A percentile compares a stretch with the other conserved stretches of the same genome.
Evolutionary conservation across 1,139 yeast genomes (phyloP).

Genomic region (Wickerhamiella pararugosa): DNA sequence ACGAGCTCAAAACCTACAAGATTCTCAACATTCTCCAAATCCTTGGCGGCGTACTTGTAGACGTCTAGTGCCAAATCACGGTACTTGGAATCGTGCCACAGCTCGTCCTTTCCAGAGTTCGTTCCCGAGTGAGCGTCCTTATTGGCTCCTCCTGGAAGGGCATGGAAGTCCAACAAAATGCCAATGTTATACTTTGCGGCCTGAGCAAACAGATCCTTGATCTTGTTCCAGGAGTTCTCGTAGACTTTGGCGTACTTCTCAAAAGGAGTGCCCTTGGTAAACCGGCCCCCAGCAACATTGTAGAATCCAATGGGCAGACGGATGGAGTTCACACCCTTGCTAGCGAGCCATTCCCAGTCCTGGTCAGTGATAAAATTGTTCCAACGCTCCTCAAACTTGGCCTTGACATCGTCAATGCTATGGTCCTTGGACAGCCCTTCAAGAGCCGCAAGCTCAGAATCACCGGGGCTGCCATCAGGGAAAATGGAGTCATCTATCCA

Average conservation of each 20-base stretch:
- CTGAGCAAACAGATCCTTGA: slow-evolving; percentile 35
- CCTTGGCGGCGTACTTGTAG: slow-evolving; percentile 47
- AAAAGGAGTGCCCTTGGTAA: slow-evolving; percentile 48
- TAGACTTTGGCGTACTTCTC: slow-evolving; percentile 42
- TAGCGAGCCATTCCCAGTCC: slow-evolving; percentile 68
- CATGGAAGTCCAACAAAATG: slow-evolving; percentile 74
- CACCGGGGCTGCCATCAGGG: slow-evolving; percentile 36
- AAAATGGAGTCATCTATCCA: slow-evolving; percentile 42
- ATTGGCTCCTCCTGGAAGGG: slow-evolving; percentile 86
- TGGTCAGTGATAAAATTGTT: slow-evolving; percentile 41
- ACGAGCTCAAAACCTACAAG: slow-evolving; percentile 71
- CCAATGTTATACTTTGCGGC: slow-evolving; percentile 49
- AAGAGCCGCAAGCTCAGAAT: slow-evolving; percentile 60
- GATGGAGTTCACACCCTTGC: slow-evolving; percentile 55
- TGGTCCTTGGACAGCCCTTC: slow-evolving; percentile 34
- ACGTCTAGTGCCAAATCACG: slow-evolving; percentile 37
- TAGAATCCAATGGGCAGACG: slow-evolving; percentile 88
- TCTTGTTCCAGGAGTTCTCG: slow-evolving; percentile 50
- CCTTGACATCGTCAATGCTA: slow-evolving; percentile 10
- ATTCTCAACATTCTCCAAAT: slow-evolving; percentile 43
- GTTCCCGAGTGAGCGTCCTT: slow-evolving; percentile 75
- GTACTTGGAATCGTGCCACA: slow-evolving; percentile 37
- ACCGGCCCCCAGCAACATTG: slow-evolving; percentile 55
- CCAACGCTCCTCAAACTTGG: slow-evolving; percentile 57
- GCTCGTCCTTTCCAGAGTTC: slow-evolving; percentile 39